Evolutionary conservation across 495 filamentous ascomycete species (phyloP).

Genomic region (Hypomontagnella submonticulosa): DNA sequence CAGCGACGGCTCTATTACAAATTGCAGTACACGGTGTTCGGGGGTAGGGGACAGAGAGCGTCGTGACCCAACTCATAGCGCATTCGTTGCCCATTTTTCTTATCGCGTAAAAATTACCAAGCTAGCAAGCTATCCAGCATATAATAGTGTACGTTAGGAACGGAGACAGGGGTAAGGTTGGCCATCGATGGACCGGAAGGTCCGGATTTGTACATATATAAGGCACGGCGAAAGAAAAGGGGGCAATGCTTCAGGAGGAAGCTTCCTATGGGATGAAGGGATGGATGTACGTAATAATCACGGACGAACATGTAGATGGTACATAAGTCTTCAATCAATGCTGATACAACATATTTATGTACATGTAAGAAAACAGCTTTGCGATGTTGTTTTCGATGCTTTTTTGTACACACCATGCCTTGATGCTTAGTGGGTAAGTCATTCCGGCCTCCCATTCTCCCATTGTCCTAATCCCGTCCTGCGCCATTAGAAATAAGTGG

Average conservation of each 20-base stretch:
- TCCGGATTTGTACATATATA: constrained; percentile 18
- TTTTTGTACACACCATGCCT: constrained; percentile 40
- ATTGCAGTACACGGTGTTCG: no score
- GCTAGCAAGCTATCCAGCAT: not conserved
- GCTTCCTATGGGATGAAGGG: not conserved
- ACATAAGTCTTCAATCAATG: constrained; percentile 30
- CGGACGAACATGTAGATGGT: not conserved
- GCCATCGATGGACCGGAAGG: not conserved
- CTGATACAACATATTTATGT: constrained; percentile 26
- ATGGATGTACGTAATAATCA: constrained; percentile 1
- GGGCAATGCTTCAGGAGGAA: not conserved
- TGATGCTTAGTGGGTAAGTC: constrained; percentile 24
- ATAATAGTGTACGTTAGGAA: constrained; percentile 33
- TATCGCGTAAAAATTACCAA: not conserved
- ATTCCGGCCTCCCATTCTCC: constrained; percentile 13
- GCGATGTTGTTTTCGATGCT: constrained; percentile 29
- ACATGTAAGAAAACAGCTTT: constrained; percentile 16
- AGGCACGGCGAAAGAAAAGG: not conserved
- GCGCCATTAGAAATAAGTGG: constrained; percentile 27
- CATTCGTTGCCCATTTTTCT: no score
- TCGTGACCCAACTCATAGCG: no score
- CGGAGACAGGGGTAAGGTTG: constrained; percentile 3
- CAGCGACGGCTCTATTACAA: not conserved
- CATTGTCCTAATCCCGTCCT: constrained; percentile 15
- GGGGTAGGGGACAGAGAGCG: not conserved